Evolutionary conservation across 2,329 filamentous ascomycete species (phyloP).

Genomic region (Penicillium expansum): DNA sequence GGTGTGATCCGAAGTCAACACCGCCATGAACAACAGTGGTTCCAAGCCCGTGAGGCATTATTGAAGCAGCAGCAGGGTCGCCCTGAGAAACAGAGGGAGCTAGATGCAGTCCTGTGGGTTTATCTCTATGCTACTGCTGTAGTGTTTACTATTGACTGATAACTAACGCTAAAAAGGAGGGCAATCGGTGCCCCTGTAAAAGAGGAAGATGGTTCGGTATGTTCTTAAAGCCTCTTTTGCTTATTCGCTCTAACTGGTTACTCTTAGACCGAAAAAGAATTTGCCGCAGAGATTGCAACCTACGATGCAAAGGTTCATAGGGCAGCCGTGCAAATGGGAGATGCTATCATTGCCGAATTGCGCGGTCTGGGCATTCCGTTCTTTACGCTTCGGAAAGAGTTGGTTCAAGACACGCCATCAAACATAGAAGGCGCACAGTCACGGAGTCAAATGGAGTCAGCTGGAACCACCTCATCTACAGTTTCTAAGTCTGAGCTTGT

Average conservation of each 20-base stretch:
- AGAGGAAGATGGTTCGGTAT: constrained; percentile 30
- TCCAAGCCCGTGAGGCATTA: constrained; percentile 52
- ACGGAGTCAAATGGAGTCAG: background rate
- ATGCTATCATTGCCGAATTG: constrained; percentile 56
- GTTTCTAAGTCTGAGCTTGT: constrained; percentile 45
- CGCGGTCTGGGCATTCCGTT: constrained; percentile 60
- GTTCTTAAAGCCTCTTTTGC: background rate
- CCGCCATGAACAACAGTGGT: constrained; percentile 62
- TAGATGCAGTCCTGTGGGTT: constrained; percentile 56
- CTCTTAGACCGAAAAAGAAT: constrained; percentile 45
- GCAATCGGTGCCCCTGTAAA: constrained; percentile 46
- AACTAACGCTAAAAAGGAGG: constrained; percentile 31
- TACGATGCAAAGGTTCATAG: constrained; percentile 64
- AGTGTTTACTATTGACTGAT: background rate
- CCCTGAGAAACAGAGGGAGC: constrained; percentile 52
- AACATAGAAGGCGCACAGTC: background rate
- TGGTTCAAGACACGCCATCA: constrained; percentile 35
- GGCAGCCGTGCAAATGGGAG: constrained; percentile 58
- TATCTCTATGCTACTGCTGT: background rate
- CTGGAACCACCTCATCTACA: constrained; percentile 11
- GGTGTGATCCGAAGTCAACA: constrained; percentile 63
- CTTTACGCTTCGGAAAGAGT: constrained; percentile 51
- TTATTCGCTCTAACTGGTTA: background rate
- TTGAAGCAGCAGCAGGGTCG: constrained; percentile 52
- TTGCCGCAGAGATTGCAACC: constrained; percentile 54